A percentile compares a stretch with the other conserved stretches of the same genome.
phyloP scores from a whole-genome alignment of 2,329 filamentous ascomycete genomes.

The Ascochyta pisi region DNA sequence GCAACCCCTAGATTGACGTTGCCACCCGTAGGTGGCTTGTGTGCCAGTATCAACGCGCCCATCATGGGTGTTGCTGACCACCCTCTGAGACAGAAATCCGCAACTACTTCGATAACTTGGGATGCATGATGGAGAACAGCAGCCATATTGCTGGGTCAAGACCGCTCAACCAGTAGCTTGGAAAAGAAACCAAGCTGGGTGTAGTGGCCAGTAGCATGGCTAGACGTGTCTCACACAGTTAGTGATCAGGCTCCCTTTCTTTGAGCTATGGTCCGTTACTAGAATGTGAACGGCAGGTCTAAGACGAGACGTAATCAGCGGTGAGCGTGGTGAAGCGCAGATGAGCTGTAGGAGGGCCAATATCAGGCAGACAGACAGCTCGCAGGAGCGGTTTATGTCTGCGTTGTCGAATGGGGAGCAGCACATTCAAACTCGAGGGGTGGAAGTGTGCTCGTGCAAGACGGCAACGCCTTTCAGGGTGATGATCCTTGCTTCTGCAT shows the following conservation, averaged over 20 bases:
- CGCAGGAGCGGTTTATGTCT: neutral
- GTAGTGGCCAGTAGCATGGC: neutral
- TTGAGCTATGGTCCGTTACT: too few species aligned
- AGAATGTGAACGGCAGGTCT: neutral
- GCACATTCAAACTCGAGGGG: neutral
- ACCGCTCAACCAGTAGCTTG: neutral
- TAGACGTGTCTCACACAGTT: too few species aligned
- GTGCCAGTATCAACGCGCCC: neutral
- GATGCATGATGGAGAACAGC: neutral
- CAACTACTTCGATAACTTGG: neutral
- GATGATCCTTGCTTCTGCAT: neutral
- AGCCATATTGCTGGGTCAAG: neutral
- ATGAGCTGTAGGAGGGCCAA: neutral
- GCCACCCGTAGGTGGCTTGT: neutral
- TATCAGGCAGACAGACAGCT: neutral
- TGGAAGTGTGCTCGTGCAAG: neutral
- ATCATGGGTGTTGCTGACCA: neutral
- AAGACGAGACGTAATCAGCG: neutral
- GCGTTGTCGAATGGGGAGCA: neutral
- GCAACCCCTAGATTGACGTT: neutral
- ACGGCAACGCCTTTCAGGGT: neutral
- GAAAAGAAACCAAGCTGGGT: neutral
- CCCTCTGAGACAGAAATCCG: neutral
- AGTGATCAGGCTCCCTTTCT: too few species aligned
- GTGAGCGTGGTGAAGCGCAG: neutral